phyloP scores from a whole-genome alignment of 352 stramenopile species.

The Pythium insidiosum region DNA sequence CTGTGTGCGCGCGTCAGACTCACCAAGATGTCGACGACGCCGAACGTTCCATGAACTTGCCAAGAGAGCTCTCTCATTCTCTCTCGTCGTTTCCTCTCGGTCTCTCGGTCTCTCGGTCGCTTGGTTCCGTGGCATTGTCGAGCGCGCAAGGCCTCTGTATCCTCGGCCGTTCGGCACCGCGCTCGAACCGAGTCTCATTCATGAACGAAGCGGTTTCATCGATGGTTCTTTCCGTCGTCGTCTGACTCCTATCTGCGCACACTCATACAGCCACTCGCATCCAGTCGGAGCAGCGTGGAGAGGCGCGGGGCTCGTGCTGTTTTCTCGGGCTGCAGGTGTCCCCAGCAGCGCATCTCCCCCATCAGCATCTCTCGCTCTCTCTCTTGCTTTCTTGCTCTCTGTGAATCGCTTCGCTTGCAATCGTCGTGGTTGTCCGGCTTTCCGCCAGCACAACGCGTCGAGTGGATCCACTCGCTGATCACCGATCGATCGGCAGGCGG shows the following conservation, averaged over 20 bases:
- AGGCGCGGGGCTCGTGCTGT: not conserved
- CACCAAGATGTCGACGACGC: no score
- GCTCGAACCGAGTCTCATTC: not conserved
- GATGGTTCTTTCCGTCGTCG: not conserved
- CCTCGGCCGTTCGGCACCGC: no score
- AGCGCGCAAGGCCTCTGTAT: no score
- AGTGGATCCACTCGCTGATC: not conserved
- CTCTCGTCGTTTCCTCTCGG: not conserved
- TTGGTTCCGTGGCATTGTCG: no score
- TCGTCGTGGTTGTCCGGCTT: not conserved
- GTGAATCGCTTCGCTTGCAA: no score
- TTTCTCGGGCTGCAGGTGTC: not conserved
- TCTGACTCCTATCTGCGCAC: not conserved
- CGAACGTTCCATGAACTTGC: not conserved
- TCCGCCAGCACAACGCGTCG: not conserved
- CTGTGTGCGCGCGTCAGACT: no score
- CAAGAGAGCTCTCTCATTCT: not conserved
- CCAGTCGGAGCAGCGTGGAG: not conserved
- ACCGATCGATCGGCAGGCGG: no score
- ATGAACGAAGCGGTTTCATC: not conserved
- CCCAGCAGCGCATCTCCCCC: no score
- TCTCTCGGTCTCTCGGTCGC: no score
- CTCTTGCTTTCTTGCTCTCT: no score
- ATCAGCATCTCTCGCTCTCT: no score
- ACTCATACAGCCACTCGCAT: not conserved